Conservation (phyloP, 1,139 yeast species). For the Hyphopichia khmerensis region DNA sequence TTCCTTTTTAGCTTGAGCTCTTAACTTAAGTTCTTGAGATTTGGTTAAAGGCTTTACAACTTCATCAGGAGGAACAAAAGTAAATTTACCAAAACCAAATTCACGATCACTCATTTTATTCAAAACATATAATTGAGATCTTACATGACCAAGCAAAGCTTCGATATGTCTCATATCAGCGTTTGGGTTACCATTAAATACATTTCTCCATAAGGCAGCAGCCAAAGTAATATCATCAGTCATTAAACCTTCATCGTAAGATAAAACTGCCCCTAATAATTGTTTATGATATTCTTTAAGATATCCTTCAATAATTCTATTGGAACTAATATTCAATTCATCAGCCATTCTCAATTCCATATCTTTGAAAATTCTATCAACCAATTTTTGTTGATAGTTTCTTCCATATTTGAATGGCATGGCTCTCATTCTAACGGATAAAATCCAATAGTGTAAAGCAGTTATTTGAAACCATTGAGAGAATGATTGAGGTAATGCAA, state of each 20-base stretch:
- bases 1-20: conserved; percentile 38
- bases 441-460: conserved; percentile 87
- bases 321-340: conserved; percentile 83
- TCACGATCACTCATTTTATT: conserved; percentile 86
- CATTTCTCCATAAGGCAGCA: conserved; percentile 86
- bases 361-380: conserved; percentile 86
- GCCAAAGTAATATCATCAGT: conserved; percentile 84
- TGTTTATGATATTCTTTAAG: conserved; percentile 90
- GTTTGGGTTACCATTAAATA: conserved; percentile 82
- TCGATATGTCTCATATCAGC: conserved; percentile 83
- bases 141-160: conserved; percentile 81
- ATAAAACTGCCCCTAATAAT: conserved; percentile 81
- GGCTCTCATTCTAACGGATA: conserved; percentile 92
- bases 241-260: conserved; percentile 89
- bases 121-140: conserved; percentile 85
- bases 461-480: conserved; percentile 96
- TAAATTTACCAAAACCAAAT: conserved; percentile 86
- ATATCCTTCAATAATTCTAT: conserved; percentile 80
- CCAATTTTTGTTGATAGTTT: conserved; percentile 87
- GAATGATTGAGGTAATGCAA: conserved; percentile 81
- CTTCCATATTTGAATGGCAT: conserved; percentile 88
- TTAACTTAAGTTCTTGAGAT: conserved; percentile 53
- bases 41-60: conserved; percentile 69
- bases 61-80: conserved; percentile 82
- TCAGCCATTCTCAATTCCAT: conserved; percentile 82